Conservation (phyloP, 129 eudicot species). For the sunflower (Helianthus annuus) region HanXRQr2.0-SUNRISE NC_035448.2:44320853-44321352, state of each 20-base stretch:
- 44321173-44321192: slow-evolving; percentile 2
- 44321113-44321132: slow-evolving; percentile 28
- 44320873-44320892: slow-evolving; percentile 79
- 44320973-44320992: slow-evolving; percentile 77
- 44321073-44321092: slow-evolving; percentile 32
- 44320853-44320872: slow-evolving; percentile 88
- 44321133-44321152: slow-evolving; percentile 19
- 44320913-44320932: slow-evolving; percentile 97
- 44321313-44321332: too few species aligned
- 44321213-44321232: background rate
- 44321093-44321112: slow-evolving; percentile 26
- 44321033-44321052: slow-evolving; percentile 39
- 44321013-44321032: background rate
- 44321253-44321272: too few species aligned
- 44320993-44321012: slow-evolving; percentile 54
- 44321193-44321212: background rate
- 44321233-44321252: too few species aligned
- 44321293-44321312: too few species aligned
- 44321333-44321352: too few species aligned
- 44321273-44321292: too few species aligned
- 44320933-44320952: slow-evolving; percentile 75
- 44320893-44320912: slow-evolving; percentile 83
- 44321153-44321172: slow-evolving; percentile 18
- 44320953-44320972: slow-evolving; percentile 76
- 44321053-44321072: slow-evolving; percentile 28